Evolutionary conservation across 257 asterid genomes (phyloP).

Genomic region (Solanum infundibuliforme): DNA sequence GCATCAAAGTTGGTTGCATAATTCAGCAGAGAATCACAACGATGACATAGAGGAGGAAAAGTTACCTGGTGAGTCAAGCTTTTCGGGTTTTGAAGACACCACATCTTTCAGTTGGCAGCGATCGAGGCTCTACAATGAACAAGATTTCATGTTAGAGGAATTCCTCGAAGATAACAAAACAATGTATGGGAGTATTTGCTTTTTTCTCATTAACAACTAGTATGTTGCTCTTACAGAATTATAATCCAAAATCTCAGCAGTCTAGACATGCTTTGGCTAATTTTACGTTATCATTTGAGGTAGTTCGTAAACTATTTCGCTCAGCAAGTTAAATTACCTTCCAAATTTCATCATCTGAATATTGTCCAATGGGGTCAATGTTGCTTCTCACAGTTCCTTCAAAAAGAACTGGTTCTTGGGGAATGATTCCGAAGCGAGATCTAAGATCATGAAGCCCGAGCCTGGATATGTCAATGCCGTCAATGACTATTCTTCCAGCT

Average conservation of each 20-base stretch:
- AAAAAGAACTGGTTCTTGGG: conserved; percentile 96
- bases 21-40: neutral
- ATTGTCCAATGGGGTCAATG: conserved; percentile 71
- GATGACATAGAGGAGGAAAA: neutral
- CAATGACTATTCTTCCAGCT: conserved; percentile 60
- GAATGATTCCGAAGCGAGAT: conserved; percentile 94
- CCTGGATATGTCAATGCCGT: conserved; percentile 52
- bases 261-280: neutral
- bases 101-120: conserved; percentile 98
- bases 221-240: neutral
- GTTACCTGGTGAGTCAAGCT: conserved; percentile 77
- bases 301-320: neutral
- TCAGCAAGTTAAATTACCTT: conserved; percentile 35
- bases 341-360: conserved; percentile 92
- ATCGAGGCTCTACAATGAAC: conserved; percentile 53
- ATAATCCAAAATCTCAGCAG: neutral
- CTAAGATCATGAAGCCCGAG: conserved; percentile 94
- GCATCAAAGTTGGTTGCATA: neutral
- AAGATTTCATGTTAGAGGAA: neutral
- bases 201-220: neutral
- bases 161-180: neutral
- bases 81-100: conserved; percentile 72
- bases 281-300: neutral
- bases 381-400: conserved; percentile 97
- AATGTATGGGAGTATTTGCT: neutral